A percentile compares a stretch with the other conserved stretches of the same genome.
Evolutionary conservation across 139 green algal genomes (phyloP).

Genomic region (Picochlorum sp.): DNA sequence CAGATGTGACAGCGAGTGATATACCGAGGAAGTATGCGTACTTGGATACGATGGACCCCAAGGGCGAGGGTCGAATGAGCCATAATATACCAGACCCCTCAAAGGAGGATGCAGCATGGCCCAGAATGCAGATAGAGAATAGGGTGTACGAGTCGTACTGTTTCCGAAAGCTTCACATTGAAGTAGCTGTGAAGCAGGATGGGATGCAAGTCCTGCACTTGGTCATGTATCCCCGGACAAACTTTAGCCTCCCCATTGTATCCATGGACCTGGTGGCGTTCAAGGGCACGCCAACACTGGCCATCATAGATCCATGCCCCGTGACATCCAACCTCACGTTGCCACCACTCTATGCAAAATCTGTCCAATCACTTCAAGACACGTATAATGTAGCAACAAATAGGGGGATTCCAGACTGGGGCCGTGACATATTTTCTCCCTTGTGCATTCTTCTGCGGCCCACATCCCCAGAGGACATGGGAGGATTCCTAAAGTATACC

Average conservation of each 20-base stretch:
- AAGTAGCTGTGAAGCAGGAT: constrained; percentile 62
- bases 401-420: constrained; percentile 64
- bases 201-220: constrained; percentile 70
- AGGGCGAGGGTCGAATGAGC: constrained; percentile 13
- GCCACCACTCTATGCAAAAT: constrained; percentile 42
- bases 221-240: constrained; percentile 62
- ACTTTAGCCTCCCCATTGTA: constrained; percentile 69
- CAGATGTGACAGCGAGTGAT: constrained; percentile 47
- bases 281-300: constrained; percentile 35
- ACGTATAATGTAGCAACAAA: constrained; percentile 29
- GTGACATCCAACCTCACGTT: constrained; percentile 36
- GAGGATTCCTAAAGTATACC: constrained; percentile 53
- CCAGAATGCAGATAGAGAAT: constrained; percentile 68
- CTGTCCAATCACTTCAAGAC: constrained; percentile 46
- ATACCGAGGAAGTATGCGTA: constrained; percentile 44
- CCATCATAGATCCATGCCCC: constrained; percentile 63
- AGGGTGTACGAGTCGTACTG: constrained; percentile 50
- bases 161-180: constrained; percentile 81
- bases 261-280: constrained; percentile 63
- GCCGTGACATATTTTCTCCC: constrained; percentile 60
- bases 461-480: constrained; percentile 27
- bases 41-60: constrained; percentile 53
- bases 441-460: constrained; percentile 57
- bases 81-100: constrained; percentile 41
- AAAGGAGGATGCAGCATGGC: constrained; percentile 44